These are phyloP conservation scores for Plasmodium falciparum DNA, from an alignment of 169 alveolate species.

Conservation along the genomic window DNA sequence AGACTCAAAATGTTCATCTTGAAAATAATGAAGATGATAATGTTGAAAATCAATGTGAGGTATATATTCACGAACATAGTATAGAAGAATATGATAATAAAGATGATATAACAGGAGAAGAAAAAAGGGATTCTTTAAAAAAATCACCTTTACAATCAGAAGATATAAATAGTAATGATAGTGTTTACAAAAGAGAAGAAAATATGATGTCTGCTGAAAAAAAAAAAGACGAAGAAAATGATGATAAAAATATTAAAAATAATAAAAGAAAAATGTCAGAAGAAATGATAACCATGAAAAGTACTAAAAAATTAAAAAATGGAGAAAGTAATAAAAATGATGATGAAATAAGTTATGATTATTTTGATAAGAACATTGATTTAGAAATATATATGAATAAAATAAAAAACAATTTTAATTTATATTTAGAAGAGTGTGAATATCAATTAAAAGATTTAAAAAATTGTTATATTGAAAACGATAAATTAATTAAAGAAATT, in stretches of 20 bases:
- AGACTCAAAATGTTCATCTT: neutral
- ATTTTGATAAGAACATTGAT: slow-evolving; percentile 38
- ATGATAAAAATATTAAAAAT: slow-evolving; percentile 9
- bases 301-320: slow-evolving; percentile 30
- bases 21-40: slow-evolving; percentile 18
- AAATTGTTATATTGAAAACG: slow-evolving; percentile 52
- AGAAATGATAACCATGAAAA: slow-evolving; percentile 12
- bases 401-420: slow-evolving; percentile 30
- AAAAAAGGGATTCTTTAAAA: slow-evolving; percentile 14
- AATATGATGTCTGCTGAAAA: slow-evolving; percentile 8
- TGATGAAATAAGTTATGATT: slow-evolving; percentile 36
- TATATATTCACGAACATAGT: neutral
- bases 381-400: slow-evolving; percentile 44
- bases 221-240: slow-evolving; percentile 40
- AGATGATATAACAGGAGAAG: slow-evolving; percentile 1
- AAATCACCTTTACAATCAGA: neutral
- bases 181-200: slow-evolving; percentile 17
- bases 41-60: slow-evolving; percentile 2
- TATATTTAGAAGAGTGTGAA: slow-evolving; percentile 68
- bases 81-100: neutral
- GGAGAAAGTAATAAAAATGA: neutral
- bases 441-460: slow-evolving; percentile 39
- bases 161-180: neutral
- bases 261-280: slow-evolving; percentile 39
- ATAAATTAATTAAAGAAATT: slow-evolving; percentile 64